Evolutionary conservation across 129 eudicot genomes (phyloP), one percentile per base, ranked within the genome.

Genomic region (Apium graveolens): DNA sequence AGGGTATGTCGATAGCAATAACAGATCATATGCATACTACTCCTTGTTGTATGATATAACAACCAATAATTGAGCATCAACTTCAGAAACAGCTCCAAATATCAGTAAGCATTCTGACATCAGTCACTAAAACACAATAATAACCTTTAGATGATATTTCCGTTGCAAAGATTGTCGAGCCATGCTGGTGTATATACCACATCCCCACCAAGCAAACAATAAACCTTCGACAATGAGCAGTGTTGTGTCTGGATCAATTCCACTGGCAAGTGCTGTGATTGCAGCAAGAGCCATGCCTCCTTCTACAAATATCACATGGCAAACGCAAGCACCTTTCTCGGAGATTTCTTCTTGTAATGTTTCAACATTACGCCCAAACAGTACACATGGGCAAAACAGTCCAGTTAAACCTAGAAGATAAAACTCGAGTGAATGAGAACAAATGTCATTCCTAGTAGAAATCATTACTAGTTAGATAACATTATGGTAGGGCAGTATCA

Each of bases 131-230:
- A 24, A 27, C 45, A 45, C 8, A 75, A 32, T 31, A 75, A 48
- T 35, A 45, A 93, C 98, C 93, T 91, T 83, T 62, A 93, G 80
- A 83, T 93, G 98, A 79, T 91, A 93, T 82, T 87, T 89, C 45
- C 91, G 87, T 75, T 93, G 98, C 79, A 93, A 81, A 5, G 84
- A 73, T 83, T 93, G 96, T 35, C 98, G 82, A 63, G 86, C 92
- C 88, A 93, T 83, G 68, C 98, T 91, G 3, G 88, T 89, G 77
- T 93, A 93, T 14, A 93, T 89, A 24, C 93, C 93, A 78, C 96
- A 93, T 78, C 92, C 86, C 98, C 98, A 93, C 98, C 98, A 93
- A 78, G 91, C 87, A 34, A 91, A 93, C 4, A 89, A 49, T 81
- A 93, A 86, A 1, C 96, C 98, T 79, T 91, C 98, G 18, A 86